These are phyloP conservation scores for Leptographium wingfieldii DNA, from an alignment of 2,329 filamentous ascomycete genomes.

Conservation along the genomic window DNA sequence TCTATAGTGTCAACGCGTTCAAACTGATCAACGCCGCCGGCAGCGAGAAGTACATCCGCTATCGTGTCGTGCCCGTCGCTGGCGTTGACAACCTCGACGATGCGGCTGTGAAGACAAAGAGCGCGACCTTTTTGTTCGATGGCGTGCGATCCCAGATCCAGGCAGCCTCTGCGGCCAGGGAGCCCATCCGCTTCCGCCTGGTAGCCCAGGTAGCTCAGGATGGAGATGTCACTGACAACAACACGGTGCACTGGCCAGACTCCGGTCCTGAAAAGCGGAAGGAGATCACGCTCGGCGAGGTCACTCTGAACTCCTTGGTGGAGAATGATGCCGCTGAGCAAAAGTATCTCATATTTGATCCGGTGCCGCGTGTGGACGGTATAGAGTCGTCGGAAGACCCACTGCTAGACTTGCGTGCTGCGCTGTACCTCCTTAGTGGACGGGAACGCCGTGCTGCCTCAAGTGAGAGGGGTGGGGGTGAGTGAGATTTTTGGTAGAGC, in stretches of 20 bases:
- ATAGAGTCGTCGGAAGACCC: constrained; percentile 41
- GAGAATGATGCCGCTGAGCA: constrained; percentile 29
- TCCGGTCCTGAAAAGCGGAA: constrained; percentile 38
- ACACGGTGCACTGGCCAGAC: constrained; percentile 34
- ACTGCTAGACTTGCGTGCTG: constrained; percentile 41
- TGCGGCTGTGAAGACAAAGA: constrained; percentile 24
- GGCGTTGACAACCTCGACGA: constrained; percentile 27
- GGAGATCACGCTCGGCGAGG: constrained; percentile 35
- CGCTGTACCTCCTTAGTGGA: constrained; percentile 42
- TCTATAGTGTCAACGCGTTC: constrained; percentile 36
- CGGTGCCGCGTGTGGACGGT: constrained; percentile 42
- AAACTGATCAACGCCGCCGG: constrained; percentile 27
- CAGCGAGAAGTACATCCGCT: constrained; percentile 32
- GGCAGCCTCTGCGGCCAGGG: constrained; percentile 8
- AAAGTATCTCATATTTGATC: constrained; percentile 44
- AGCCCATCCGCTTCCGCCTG: constrained; percentile 31
- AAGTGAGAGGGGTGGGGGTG: neutral
- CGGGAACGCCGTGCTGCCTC: constrained; percentile 34
- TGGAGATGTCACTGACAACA: constrained; percentile 17
- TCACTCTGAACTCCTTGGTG: constrained; percentile 29
- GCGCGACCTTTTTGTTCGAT: constrained; percentile 33
- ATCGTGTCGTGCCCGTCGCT: constrained; percentile 32
- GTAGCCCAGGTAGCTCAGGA: constrained; percentile 30
- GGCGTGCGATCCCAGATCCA: constrained; percentile 22
- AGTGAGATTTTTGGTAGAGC: neutral